Evolutionary conservation across 129 eudicot species (phyloP).

Genomic region (Glebionis coronaria): DNA sequence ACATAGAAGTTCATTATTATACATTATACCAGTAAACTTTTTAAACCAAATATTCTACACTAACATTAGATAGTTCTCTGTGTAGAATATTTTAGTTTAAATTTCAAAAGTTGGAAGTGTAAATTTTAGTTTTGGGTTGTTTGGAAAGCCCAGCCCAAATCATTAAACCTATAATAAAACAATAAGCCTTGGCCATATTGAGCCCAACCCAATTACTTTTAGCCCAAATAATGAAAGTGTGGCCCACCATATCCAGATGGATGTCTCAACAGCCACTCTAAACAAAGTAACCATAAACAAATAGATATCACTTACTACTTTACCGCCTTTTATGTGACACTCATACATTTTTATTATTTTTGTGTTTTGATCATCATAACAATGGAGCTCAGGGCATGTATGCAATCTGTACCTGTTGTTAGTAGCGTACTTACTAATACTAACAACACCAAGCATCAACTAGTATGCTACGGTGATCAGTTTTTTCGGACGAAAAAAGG

Average conservation of each 20-base stretch:
- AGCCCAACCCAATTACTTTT: slow-evolving; percentile 4
- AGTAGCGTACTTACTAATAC: slow-evolving; percentile 50
- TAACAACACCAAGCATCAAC: slow-evolving; percentile 31
- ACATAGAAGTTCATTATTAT: no score
- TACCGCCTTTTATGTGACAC: slow-evolving; percentile 22
- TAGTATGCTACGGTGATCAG: slow-evolving; percentile 26
- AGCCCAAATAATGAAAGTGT: background rate
- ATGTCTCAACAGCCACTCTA: slow-evolving; percentile 27
- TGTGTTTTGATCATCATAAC: slow-evolving; percentile 17
- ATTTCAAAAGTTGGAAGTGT: no score
- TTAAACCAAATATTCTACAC: no score
- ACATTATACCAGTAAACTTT: no score
- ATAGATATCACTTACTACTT: slow-evolving; percentile 19
- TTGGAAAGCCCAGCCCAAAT: no score
- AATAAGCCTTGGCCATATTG: no score
- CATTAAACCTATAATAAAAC: no score
- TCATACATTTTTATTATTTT: slow-evolving; percentile 10
- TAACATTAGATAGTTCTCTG: no score
- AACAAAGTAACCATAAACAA: slow-evolving; percentile 27
- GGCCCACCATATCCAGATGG: slow-evolving; percentile 42
- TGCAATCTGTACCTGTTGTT: slow-evolving; percentile 37
- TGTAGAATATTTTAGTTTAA: no score
- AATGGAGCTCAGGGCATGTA: slow-evolving; percentile 59
- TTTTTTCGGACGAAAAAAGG: slow-evolving; percentile 28
- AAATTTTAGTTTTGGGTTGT: no score